A percentile compares a stretch with the other conserved stretches of the same genome.
Conservation (phyloP, 2,329 filamentous ascomycete genomes). For the Penicillium decumbens region DNA sequence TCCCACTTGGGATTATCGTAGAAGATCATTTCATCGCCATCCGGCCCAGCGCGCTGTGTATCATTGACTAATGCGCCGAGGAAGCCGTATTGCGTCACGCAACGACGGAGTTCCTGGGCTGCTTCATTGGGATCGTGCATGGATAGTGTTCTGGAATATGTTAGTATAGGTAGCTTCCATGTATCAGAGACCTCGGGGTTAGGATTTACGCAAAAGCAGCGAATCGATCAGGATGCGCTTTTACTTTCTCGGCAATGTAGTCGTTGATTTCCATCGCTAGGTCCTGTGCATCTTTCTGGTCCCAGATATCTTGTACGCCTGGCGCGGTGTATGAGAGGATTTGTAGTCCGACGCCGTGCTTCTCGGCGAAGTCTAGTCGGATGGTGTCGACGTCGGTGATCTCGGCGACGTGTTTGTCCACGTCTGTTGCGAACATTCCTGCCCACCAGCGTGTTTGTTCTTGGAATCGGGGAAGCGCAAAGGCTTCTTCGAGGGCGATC, state of each 20-base stretch:
- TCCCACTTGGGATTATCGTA: conserved; percentile 58
- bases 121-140: conserved; percentile 43
- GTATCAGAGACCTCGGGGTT: too few species aligned
- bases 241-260: conserved; percentile 44
- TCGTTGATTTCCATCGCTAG: conserved; percentile 47
- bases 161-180: neutral
- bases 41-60: conserved; percentile 54
- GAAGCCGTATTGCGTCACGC: conserved; percentile 57
- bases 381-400: conserved; percentile 49
- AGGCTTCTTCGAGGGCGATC: conserved; percentile 59
- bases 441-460: conserved; percentile 61
- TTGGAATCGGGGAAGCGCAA: conserved; percentile 55
- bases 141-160: conserved; percentile 27
- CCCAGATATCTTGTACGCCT: conserved; percentile 47
- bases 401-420: conserved; percentile 55
- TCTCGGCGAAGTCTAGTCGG: conserved; percentile 42
- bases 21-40: conserved; percentile 60
- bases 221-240: conserved; percentile 40
- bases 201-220: conserved; percentile 41
- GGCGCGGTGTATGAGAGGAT: conserved; percentile 49
- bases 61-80: conserved; percentile 60
- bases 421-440: conserved; percentile 54
- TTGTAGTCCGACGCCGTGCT: conserved; percentile 46
- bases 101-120: conserved; percentile 40
- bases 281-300: conserved; percentile 42